A percentile compares a stretch with the other conserved stretches of the same genome.
These are phyloP conservation scores for Lophiotrema nucula DNA, from an alignment of 495 filamentous ascomycete species.

Conservation along the genomic window DNA sequence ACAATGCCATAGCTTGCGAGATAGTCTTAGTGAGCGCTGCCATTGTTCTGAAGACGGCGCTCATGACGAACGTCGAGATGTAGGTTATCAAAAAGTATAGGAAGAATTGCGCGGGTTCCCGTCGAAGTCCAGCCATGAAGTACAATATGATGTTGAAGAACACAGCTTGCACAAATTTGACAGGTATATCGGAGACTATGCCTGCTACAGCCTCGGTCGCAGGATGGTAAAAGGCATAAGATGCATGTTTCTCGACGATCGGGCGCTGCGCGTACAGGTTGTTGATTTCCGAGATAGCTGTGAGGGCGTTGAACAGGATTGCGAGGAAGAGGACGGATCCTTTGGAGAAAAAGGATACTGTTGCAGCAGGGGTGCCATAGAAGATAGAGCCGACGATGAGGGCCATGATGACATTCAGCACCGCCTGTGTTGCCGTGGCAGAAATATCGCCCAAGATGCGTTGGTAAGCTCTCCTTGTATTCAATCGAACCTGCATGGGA, in stretches of 20 bases:
- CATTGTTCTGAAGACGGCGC: conserved; percentile 71
- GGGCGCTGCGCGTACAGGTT: conserved; percentile 80
- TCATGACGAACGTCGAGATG: conserved; percentile 63
- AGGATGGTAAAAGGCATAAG: conserved; percentile 85
- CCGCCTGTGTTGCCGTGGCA: not conserved
- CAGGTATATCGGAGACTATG: conserved; percentile 72
- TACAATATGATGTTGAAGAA: conserved; percentile 72
- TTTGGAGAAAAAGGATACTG: conserved; percentile 68
- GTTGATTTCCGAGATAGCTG: conserved; percentile 71
- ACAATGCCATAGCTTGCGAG: conserved; percentile 14
- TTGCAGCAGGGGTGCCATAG: conserved; percentile 62
- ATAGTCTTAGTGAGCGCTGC: conserved; percentile 36
- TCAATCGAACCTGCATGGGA: conserved; percentile 55
- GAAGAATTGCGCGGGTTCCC: conserved; percentile 72
- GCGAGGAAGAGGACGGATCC: conserved; percentile 82
- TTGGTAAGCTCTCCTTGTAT: conserved; percentile 62
- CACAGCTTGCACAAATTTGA: conserved; percentile 49
- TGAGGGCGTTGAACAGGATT: conserved; percentile 79
- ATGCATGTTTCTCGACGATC: conserved; percentile 85
- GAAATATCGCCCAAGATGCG: conserved; percentile 41
- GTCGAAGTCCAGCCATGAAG: conserved; percentile 75
- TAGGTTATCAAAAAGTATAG: conserved; percentile 68
- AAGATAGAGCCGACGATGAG: conserved; percentile 79
- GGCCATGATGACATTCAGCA: conserved; percentile 64
- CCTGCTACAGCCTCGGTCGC: conserved; percentile 77